Evolutionary conservation across 75 land plant species (phyloP).

Genomic region (Selaginella tamariscina): DNA sequence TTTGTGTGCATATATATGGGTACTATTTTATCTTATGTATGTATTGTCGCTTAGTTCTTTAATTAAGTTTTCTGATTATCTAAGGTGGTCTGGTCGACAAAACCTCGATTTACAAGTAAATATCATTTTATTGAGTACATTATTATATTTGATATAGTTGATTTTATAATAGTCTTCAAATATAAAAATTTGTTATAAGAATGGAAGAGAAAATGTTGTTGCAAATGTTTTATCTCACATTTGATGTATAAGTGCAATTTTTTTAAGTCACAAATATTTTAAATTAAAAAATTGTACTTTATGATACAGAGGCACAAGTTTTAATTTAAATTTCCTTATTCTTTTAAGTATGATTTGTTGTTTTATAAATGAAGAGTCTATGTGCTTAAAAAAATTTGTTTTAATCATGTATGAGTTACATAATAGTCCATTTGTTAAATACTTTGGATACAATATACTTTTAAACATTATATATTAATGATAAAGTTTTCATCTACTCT

Average conservation of each 20-base stretch:
- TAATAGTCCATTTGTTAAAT: not conserved
- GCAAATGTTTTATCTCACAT: not conserved
- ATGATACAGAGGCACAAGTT: not conserved
- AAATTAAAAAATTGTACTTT: not conserved
- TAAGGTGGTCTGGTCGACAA: too few species aligned
- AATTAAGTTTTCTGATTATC: too few species aligned
- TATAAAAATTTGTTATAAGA: not conserved
- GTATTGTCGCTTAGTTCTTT: too few species aligned
- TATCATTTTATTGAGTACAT: too few species aligned
- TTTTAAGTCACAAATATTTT: not conserved
- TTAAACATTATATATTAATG: too few species aligned
- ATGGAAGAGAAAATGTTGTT: not conserved
- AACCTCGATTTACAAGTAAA: too few species aligned
- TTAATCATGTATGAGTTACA: not conserved
- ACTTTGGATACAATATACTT: not conserved
- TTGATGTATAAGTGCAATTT: not conserved
- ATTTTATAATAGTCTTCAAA: not conserved
- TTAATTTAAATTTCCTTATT: not conserved
- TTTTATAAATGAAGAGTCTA: not conserved
- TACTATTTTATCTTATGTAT: too few species aligned
- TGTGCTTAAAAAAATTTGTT: not conserved
- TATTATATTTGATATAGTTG: not conserved
- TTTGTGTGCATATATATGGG: too few species aligned
- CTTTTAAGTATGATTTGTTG: not conserved
- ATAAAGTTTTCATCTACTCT: too few species aligned